Conservation (phyloP, 495 filamentous ascomycete genomes). For the Cercophora newfieldiana region DNA sequence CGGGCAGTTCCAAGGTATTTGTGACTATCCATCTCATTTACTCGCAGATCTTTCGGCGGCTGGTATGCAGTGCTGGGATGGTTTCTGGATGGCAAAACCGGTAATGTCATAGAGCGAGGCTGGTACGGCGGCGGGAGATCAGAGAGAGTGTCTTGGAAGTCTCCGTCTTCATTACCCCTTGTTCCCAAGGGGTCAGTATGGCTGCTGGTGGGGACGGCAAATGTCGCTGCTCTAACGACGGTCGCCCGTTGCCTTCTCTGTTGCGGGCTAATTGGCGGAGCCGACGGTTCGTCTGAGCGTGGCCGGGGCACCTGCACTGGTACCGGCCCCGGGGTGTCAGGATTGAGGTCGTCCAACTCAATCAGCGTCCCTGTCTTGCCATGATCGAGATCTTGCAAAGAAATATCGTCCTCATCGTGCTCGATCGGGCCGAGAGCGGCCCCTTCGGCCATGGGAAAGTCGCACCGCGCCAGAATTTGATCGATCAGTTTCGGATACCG, state of each 20-base stretch:
- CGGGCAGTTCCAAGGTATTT: not conserved
- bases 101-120: not conserved
- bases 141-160: not conserved
- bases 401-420: slow-evolving; percentile 54
- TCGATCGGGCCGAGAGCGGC: slow-evolving; percentile 50
- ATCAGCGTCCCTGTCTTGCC: slow-evolving; percentile 38
- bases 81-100: not conserved
- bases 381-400: slow-evolving; percentile 33
- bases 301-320: not conserved
- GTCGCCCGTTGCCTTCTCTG: slow-evolving; percentile 14
- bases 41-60: not conserved
- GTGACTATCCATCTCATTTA: not conserved
- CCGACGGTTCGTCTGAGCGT: not conserved
- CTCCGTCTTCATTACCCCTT: no score
- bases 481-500: slow-evolving; percentile 70
- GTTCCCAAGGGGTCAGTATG: not conserved
- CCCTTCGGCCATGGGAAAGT: slow-evolving; percentile 63
- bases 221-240: slow-evolving; percentile 25
- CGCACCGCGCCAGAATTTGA: slow-evolving; percentile 65
- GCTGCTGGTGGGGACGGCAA: slow-evolving; percentile 12
- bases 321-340: not conserved
- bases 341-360: slow-evolving; percentile 51
- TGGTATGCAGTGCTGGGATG: not conserved
- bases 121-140: not conserved
- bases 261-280: slow-evolving; percentile 7